Conservation (phyloP, 805 yeast genomes). For the Starmera pachycereana region DNA sequence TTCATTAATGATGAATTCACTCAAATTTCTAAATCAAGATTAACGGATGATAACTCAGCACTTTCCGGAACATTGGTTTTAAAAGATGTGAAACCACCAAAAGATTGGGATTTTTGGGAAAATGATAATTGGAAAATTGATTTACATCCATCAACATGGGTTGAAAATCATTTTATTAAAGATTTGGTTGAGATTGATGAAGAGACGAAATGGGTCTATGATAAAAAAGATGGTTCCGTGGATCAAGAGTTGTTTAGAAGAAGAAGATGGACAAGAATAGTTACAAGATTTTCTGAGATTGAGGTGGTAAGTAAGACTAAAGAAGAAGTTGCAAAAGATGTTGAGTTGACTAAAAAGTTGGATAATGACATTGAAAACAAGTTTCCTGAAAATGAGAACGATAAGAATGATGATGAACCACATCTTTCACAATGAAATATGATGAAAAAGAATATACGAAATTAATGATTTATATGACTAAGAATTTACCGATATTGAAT, state of each 20-base stretch:
- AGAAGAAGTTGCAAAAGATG: neutral
- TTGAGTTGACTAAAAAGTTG: neutral
- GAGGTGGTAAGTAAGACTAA: neutral
- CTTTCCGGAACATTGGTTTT: constrained; percentile 6
- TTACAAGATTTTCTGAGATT: constrained; percentile 16
- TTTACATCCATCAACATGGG: constrained; percentile 57
- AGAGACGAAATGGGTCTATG: constrained; percentile 85
- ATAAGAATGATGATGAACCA: neutral
- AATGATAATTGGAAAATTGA: constrained; percentile 55
- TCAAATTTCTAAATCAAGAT: constrained; percentile 31
- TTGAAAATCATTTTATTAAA: constrained; percentile 32
- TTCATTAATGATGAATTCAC: constrained; percentile 46
- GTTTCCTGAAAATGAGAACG: neutral
- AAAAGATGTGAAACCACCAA: constrained; percentile 43
- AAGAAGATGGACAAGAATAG: constrained; percentile 54
- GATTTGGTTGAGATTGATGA: constrained; percentile 53
- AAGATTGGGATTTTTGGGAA: constrained; percentile 41
- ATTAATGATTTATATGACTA: neutral
- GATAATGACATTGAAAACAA: neutral
- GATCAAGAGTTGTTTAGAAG: constrained; percentile 37
- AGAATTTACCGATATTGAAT: too few relatives aligned
- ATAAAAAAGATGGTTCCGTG: constrained; percentile 23
- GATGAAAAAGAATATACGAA: too few relatives aligned
- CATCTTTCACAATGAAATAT: neutral
- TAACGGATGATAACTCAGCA: constrained; percentile 4